Base-by-base conservation (phyloP, 371 early-diverging fungal species). In the Mortierella sp. region DNA sequence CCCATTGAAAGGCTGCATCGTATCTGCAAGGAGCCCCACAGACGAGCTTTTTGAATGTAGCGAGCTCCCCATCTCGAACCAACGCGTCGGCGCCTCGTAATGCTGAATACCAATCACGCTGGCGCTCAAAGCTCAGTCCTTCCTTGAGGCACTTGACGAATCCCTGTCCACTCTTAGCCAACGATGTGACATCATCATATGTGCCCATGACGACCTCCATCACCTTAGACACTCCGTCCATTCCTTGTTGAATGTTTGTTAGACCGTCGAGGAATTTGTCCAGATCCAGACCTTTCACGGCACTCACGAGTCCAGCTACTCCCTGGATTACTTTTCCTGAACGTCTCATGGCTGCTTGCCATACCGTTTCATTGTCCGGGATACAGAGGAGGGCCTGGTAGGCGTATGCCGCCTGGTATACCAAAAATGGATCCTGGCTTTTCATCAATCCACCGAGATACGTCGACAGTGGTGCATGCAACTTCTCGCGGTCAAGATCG, bases 331-430 rank as follows among this genome's bases (percentile, higher is more conserved):
- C 44, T 3, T 8, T 41, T 7, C 31, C 41, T 28, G 60, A 28
- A 0, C 21, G 50, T 40, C 60, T 39, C 44, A 27, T 10, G 21
- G 41, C 24, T 0, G 50, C 25, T 25, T 59, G 50, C 39, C 39
- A 49, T 13, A 13, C 13, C 13, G 28, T 50, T 43, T 59, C 60
- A 21, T 59, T 40, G 51, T 59, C 52, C 5, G 52, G 51, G 5
- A 59, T 27, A 21, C n/a, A 51, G 43, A 41, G 17, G 28, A 51
- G 28, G 1, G 51, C 60, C 44, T 59, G 60, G n/a, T 37, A 59
- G 17, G 43, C 60, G 29, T 59, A 59, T 9, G 60, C 43, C 14
- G 60, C 34, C 10, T 34, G 34, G 34, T 34, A 34, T 4, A 34
- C 34, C 34, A 34, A 34, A 10, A 34, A 34, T 7, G 34, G 34